These are phyloP conservation scores for Talaromyces sp. DNA, from an alignment of 2,329 filamentous ascomycete species.

Conservation along the genomic window DNA sequence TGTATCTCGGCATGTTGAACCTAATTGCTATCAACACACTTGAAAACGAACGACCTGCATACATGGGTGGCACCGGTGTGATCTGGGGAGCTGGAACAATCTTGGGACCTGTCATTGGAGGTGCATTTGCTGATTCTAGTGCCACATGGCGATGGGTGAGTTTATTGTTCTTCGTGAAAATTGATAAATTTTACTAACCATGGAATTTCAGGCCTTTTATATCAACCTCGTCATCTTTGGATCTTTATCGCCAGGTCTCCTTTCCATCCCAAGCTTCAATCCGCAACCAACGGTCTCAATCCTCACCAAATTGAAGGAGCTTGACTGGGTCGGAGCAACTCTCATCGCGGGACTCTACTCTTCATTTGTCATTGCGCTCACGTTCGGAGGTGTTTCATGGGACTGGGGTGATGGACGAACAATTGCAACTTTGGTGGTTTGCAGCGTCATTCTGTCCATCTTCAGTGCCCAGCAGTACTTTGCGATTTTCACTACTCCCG, in stretches of 20 bases:
- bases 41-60: constrained; percentile 26
- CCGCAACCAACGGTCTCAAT: neutral
- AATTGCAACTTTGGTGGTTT: neutral
- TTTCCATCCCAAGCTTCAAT: constrained; percentile 8
- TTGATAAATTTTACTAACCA: no score
- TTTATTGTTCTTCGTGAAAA: no score
- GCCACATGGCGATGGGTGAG: constrained; percentile 31
- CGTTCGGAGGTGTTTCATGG: neutral
- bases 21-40: constrained; percentile 26
- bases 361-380: neutral
- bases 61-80: constrained; percentile 30
- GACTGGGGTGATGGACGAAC: neutral
- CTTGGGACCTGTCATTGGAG: constrained; percentile 41
- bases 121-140: constrained; percentile 31
- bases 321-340: neutral
- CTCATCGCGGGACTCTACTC: neutral
- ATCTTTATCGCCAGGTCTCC: constrained; percentile 37
- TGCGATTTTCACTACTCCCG: neutral
- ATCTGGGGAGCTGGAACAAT: constrained; percentile 35
- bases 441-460: neutral
- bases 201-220: no score
- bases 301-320: neutral
- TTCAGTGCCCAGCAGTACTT: neutral
- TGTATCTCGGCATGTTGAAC: constrained; percentile 33
- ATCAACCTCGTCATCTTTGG: constrained; percentile 44